Conservation (phyloP, 2,329 filamentous ascomycete genomes). For the Microsporum ferrugineum region DNA sequence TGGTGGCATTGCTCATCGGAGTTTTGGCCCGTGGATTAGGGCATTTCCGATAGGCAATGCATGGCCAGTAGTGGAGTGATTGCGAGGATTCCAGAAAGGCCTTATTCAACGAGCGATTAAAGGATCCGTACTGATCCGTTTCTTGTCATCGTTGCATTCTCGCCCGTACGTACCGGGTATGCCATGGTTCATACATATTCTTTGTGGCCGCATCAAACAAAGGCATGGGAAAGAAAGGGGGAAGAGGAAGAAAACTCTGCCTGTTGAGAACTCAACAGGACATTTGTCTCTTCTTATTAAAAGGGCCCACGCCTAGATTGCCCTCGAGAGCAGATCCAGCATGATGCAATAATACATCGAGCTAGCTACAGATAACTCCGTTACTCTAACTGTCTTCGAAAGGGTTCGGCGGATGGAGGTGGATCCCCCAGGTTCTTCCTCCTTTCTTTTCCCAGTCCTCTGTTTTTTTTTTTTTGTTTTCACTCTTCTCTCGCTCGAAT, state of each 20-base stretch:
- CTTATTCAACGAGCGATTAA: constrained; percentile 1
- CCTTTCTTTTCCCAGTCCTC: not conserved
- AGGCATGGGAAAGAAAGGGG: not conserved
- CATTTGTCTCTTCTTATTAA: not conserved
- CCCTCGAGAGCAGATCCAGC: not conserved
- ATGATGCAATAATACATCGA: constrained; percentile 1
- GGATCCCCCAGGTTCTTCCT: not conserved
- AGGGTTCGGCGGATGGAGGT: not conserved
- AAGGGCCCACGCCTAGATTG: not conserved
- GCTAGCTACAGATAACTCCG: not conserved
- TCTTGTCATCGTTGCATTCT: not conserved
- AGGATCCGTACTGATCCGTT: not conserved
- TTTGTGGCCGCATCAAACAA: not conserved
- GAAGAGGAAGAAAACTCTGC: not conserved
- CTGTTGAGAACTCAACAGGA: not conserved
- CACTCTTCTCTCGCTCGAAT: not conserved
- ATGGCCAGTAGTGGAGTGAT: not conserved
- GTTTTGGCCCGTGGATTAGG: not conserved
- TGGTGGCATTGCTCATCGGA: not conserved
- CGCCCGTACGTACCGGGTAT: not conserved
- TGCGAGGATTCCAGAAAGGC: not conserved
- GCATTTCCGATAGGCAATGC: not conserved
- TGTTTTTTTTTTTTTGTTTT: not conserved
- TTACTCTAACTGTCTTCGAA: not conserved
- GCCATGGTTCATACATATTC: not conserved